phyloP scores from a whole-genome alignment of 2,329 filamentous ascomycete species.

The Helminthosporium solani region DNA sequence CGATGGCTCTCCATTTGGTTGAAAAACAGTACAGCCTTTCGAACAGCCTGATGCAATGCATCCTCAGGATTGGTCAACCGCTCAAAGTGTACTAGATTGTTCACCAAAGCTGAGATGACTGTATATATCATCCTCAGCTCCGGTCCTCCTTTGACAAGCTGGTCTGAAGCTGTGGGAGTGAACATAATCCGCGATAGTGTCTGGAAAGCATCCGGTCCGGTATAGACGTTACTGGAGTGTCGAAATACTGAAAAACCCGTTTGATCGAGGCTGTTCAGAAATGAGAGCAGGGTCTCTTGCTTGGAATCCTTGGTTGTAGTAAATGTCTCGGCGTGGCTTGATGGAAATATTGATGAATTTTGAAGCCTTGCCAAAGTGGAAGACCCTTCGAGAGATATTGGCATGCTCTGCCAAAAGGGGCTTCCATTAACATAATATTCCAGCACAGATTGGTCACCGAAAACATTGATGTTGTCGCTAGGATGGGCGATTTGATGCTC shows the following conservation, averaged over 20 bases:
- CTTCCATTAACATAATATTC: no score
- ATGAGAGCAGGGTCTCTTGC: neutral
- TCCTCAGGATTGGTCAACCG: neutral
- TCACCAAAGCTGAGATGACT: neutral
- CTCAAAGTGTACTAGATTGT: conserved; percentile 3
- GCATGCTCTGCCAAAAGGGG: no score
- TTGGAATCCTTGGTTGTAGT: neutral
- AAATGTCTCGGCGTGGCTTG: neutral
- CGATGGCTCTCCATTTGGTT: neutral
- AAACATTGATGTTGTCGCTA: no score
- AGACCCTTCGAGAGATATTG: no score
- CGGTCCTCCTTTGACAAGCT: neutral
- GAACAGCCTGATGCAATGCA: neutral
- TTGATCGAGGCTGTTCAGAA: neutral
- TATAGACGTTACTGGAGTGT: neutral
- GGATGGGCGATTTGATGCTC: neutral
- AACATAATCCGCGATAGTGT: neutral
- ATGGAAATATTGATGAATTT: neutral
- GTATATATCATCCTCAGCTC: conserved; percentile 2
- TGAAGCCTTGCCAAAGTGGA: no score
- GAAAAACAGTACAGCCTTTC: neutral
- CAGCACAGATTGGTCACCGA: no score
- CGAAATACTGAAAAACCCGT: neutral
- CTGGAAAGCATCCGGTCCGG: neutral
- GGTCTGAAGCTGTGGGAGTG: neutral